Evolutionary conservation across 768 basidiomycete genomes (phyloP).

Genomic region (Nidularia pulvinata): DNA sequence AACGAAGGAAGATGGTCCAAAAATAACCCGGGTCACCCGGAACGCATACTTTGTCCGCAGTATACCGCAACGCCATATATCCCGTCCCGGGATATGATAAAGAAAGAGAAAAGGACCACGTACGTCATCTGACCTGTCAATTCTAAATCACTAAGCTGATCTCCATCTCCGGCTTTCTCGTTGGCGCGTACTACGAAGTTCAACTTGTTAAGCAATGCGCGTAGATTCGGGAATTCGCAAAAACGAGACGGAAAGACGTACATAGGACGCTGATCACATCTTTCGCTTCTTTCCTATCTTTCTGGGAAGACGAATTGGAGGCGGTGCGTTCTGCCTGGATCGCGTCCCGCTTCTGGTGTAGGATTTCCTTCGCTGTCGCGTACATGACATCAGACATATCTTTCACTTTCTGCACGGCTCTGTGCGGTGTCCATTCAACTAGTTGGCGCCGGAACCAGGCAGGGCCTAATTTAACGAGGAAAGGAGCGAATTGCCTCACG

Average conservation of each 20-base stretch:
- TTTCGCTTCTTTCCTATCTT: constrained; percentile 22
- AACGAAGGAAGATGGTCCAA: not conserved
- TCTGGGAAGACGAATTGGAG: no score
- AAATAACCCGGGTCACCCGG: no score
- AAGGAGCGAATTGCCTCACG: constrained; percentile 43
- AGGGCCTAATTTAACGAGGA: constrained; percentile 37
- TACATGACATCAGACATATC: constrained; percentile 50
- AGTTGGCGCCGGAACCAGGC: constrained; percentile 39
- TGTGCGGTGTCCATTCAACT: constrained; percentile 36
- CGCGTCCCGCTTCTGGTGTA: constrained; percentile 31
- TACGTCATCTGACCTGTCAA: constrained; percentile 51
- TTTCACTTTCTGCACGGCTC: constrained; percentile 37
- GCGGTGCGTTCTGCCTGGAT: constrained; percentile 8
- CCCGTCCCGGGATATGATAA: no score
- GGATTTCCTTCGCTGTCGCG: constrained; percentile 34
- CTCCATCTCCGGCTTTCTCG: constrained; percentile 23
- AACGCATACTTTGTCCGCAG: no score
- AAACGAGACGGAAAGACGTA: constrained; percentile 10
- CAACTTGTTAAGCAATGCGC: not conserved
- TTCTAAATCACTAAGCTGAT: constrained; percentile 39
- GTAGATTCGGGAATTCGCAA: not conserved
- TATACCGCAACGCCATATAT: no score
- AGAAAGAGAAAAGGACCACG: constrained; percentile 7
- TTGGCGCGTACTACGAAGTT: constrained; percentile 32
- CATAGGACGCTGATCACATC: constrained; percentile 52